Base-by-base conservation (phyloP, 1,139 yeast species). In the Groenewaldozyma auringiensis region DNA sequence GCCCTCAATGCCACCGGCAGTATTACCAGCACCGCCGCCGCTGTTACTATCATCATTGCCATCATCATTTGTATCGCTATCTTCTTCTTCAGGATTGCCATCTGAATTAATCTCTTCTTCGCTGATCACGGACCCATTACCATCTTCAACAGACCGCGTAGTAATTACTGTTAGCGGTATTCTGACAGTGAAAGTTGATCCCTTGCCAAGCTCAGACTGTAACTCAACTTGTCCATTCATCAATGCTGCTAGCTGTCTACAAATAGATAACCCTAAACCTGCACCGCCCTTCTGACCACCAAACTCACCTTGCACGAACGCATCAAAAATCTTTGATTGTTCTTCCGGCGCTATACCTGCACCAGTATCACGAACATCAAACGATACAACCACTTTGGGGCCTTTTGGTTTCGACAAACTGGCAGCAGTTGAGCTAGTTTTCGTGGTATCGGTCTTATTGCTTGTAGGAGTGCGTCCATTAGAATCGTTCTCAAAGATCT, bases 221-320 rank as follows among this genome's bases (percentile, higher is more conserved):
- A 86, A 64, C 1, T 79, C 75, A 64, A 86, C 74, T 0, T 87
- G 81, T 47, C 95, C 95, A 51, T 81, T 75, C 95, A 86, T 86
- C 83, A 85, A 79, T 21, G 73, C 74, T 0, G 95, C 95, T 52
- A 89, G 72, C 64, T 88, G 96, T 47, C 88, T 74, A 64, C 96
- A 89, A 58, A 89, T 89, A 0, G 95, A 84, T 44, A 88, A 71
- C 1, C 96, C 96, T 47, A 88, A 70, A 9, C 96, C 97, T 1
- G 96, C 89, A 57, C 96, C 96, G 47, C 95, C 95, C 60, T 83
- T 80, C 48, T 89, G 83, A 63, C 95, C 73, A 0, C 94, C 87
- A 63, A 86, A 94, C 59, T 88, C 96, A 43, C 96, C 96, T 65
- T 88, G 96, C 29, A 87, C 88, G 67, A 88, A 88, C 1, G 96